Base-by-base conservation (phyloP, 257 asterid species). In the Petunia axillaris region DNA sequence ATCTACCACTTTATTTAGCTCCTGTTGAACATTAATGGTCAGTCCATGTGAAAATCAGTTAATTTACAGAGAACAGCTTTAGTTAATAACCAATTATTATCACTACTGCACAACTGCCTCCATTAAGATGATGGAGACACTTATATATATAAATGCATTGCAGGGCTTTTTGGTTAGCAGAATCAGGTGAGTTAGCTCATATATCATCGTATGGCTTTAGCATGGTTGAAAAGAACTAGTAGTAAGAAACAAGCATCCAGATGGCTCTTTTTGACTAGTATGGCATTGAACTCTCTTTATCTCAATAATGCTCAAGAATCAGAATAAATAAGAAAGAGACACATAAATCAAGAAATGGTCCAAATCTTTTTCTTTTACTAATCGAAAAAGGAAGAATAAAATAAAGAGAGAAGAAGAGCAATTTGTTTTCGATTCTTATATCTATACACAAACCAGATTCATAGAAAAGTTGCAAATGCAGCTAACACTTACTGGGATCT, bases 61-160 rank as follows among this genome's bases (percentile, higher is more conserved):
- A 62, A 60, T 59, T 44, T 7, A 37, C 48, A 53, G 43, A 9
- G 68, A n/a, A 78, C 73, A 63, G 9, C 38, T 14, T 63, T 40
- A 78, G n/a, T 48, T 44, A 52, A 78, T 48, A 66, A 73, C 78
- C 46, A 73, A 73, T 73, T 35, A 25, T 70, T 35, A 73, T 70
- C 41, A 71, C 6, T 73, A 70, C 76, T 46, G 59, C 59, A 44
- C 7, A 70, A 70, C 25, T 25, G 25, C 25, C 25, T 44, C 74
- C 62, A 43, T 43, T 46, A 60, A 16, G 53, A 76, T 50, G 52
- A 77, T 11, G 71, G 8, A 43, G 46, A 52, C 66, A 64, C 57
- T 7, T 43, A 54, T 40, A 39, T 40, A 39, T 76, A 50, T 54
- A 59, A 54, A 11, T 9, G 57, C 46, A 63, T 35, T 53, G 6